Conservation (phyloP, 169 alveolate genomes). For the Theileria parva region DNA sequence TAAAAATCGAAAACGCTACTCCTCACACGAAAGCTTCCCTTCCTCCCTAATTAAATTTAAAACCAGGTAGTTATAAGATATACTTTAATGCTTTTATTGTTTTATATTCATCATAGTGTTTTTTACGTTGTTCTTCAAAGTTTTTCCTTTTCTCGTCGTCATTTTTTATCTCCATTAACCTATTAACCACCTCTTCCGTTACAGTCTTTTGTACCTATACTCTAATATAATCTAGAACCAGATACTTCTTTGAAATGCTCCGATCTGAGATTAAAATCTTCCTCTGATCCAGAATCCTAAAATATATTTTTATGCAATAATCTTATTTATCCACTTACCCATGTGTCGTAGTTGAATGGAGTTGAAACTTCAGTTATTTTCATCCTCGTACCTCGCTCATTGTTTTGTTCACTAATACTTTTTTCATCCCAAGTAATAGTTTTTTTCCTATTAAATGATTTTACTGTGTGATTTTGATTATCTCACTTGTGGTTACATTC, state of each 20-base stretch:
- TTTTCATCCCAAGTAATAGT: constrained; percentile 82
- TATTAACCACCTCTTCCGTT: constrained; percentile 27
- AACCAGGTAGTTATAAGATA: neutral
- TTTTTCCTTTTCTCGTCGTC: neutral
- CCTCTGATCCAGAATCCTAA: constrained; percentile 54
- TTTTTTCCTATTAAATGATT: constrained; percentile 50
- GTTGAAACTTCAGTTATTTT: constrained; percentile 81
- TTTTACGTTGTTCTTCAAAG: constrained; percentile 46
- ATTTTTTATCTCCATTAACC: constrained; percentile 30
- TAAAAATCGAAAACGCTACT: neutral
- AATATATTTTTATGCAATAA: neutral
- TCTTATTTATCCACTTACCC: constrained; percentile 38
- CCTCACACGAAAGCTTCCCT: constrained; percentile 4
- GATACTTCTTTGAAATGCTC: neutral
- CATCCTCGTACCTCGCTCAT: constrained; percentile 80
- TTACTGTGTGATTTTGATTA: neutral
- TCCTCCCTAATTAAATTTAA: constrained; percentile 17
- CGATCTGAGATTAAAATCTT: constrained; percentile 11
- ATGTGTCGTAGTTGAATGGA: constrained; percentile 75
- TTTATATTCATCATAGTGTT: constrained; percentile 50
- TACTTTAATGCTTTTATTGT: constrained; percentile 11
- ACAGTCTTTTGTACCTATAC: constrained; percentile 4
- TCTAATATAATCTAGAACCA: neutral
- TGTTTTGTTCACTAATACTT: constrained; percentile 81
- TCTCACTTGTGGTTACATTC: constrained; percentile 32